Base-by-base conservation (phyloP, 2,329 filamentous ascomycete genomes). In the Leptographium flavum region DNA sequence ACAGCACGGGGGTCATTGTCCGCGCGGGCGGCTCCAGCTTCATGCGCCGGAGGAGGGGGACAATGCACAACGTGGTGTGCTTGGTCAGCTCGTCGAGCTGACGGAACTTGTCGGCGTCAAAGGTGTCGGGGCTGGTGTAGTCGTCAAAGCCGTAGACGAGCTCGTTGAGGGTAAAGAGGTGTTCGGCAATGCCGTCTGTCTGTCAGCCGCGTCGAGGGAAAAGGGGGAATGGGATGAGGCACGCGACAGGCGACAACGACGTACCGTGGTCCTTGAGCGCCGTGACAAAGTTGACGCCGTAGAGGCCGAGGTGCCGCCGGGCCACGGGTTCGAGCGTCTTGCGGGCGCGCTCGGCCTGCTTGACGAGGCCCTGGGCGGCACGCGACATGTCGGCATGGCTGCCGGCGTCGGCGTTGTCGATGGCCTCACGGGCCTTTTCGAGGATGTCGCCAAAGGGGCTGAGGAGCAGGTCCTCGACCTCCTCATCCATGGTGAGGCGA, bases 81-180 rank as follows among this genome's bases (percentile, higher is more conserved):
- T 70, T 64, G 15, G 69, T 70, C 5, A 66, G 53, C 32, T 63
- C 63, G 52, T 70, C 68, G 4, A 76, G 59, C 50, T 70, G 64
- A 17, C 61, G 56, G 45, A 69, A 76, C 49, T 69, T 71, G 17
- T 61, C 62, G 23, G 60, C 56, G n/a, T 75, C 69, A 49, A 76
- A 76, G 22, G 62, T 62, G 30, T 71, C 66, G 14, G 59, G 52
- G 42, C 72, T 68, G 49, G 69, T 57, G 50, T 63, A 74, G 44
- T 76, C 72, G 45, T 77, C 73, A 51, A 77, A 75, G 43, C 71
- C 72, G 65, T 71, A 77, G 7, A 76, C 57, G 22, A 74, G 53
- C 39, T 70, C 65, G 47, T 64, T 68, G 35, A 77, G 59, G 45
- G 68, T 62, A 17, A 62, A 60, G 39, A 71, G 63, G 47, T 65